These are phyloP conservation scores for Hygrophorus pudorinus DNA, from an alignment of 768 basidiomycete species.

Conservation along the genomic window DNA sequence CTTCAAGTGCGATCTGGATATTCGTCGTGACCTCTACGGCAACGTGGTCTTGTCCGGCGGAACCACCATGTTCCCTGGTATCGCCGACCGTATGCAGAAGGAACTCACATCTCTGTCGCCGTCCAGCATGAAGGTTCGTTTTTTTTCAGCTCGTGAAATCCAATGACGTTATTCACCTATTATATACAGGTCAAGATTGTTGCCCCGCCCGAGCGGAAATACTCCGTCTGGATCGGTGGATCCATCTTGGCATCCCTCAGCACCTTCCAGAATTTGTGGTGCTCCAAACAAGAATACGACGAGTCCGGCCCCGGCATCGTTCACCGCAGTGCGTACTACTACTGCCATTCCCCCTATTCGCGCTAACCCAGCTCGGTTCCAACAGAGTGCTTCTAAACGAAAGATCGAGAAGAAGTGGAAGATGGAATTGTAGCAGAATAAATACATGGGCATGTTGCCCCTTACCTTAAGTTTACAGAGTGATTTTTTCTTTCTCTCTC, in stretches of 20 bases:
- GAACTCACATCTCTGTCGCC: slow-evolving; percentile 80
- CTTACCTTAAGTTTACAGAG: too few species aligned
- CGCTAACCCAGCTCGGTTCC: too few species aligned
- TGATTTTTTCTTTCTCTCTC: too few species aligned
- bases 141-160: not conserved
- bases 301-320: slow-evolving; percentile 74
- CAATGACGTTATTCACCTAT: not conserved
- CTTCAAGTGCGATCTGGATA: slow-evolving; percentile 81
- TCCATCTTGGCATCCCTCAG: slow-evolving; percentile 81
- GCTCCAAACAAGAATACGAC: slow-evolving; percentile 89
- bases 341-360: too few species aligned
- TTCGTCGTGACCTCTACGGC: slow-evolving; percentile 71
- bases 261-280: slow-evolving; percentile 97
- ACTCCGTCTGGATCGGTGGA: slow-evolving; percentile 93
- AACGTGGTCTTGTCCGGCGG: slow-evolving; percentile 86
- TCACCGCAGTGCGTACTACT: slow-evolving; percentile 52
- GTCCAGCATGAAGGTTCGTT: slow-evolving; percentile 72
- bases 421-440: too few species aligned
- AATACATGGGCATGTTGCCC: too few species aligned
- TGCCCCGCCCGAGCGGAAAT: slow-evolving; percentile 88
- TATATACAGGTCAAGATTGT: slow-evolving; percentile 70
- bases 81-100: slow-evolving; percentile 93
- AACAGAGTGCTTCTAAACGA: too few species aligned
- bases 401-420: too few species aligned
- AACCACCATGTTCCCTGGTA: slow-evolving; percentile 95